These are phyloP conservation scores for Cardamine resedifolia DNA, from an alignment of 345 rosid genomes.

Conservation along the genomic window DNA sequence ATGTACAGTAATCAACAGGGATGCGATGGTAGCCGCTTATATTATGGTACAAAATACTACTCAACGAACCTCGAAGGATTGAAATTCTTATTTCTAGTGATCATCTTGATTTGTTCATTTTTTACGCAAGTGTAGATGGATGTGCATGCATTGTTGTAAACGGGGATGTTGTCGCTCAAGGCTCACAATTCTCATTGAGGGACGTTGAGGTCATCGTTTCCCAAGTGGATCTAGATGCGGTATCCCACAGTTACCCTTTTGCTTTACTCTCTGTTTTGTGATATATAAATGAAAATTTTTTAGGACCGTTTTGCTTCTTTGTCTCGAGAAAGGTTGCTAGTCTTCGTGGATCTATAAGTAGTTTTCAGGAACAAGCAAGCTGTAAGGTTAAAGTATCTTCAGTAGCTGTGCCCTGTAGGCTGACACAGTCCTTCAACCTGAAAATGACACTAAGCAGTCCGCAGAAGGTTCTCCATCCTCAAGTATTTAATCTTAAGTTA, in stretches of 20 bases:
- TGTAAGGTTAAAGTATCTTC: conserved; percentile 63
- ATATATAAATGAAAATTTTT: not conserved
- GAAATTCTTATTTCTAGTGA: not conserved
- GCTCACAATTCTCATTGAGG: conserved; percentile 88
- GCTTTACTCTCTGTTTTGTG: conserved; percentile 2
- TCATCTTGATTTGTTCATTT: conserved; percentile 17
- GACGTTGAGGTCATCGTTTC: conserved; percentile 91
- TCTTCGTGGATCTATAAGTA: conserved; percentile 80
- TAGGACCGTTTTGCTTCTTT: conserved; percentile 14
- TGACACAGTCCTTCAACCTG: conserved; percentile 71
- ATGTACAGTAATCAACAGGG: conserved; percentile 98
- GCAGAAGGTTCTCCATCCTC: conserved; percentile 51
- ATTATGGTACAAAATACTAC: conserved; percentile 56
- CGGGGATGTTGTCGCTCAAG: conserved; percentile 83
- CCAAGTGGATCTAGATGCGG: conserved; percentile 92
- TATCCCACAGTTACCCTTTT: conserved; percentile 36
- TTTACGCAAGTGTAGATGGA: conserved; percentile 56
- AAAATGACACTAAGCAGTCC: conserved; percentile 73
- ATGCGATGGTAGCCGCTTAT: conserved; percentile 93
- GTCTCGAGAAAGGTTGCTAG: conserved; percentile 77
- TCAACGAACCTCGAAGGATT: not conserved
- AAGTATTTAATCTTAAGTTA: not conserved
- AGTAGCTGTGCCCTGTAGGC: conserved; percentile 61
- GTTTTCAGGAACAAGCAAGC: conserved; percentile 92
- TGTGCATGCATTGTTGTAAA: conserved; percentile 82